Percentiles rank a stretch among this genome's conserved stretches.
These are phyloP conservation scores for Aspergillus biplanus DNA, from an alignment of 495 filamentous ascomycete genomes.

Conservation along the genomic window DNA sequence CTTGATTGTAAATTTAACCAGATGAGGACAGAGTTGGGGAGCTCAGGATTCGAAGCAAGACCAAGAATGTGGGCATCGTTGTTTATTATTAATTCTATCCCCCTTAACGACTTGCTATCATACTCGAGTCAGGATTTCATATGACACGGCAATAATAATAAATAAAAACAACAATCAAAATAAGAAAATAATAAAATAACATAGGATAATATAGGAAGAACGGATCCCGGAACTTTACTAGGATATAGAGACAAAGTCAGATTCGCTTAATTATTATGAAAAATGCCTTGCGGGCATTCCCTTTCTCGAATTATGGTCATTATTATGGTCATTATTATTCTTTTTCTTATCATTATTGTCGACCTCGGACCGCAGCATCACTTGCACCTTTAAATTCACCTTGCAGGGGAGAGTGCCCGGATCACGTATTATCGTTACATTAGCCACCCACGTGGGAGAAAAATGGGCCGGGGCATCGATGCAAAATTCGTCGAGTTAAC, in stretches of 20 bases:
- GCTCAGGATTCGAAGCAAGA: no score
- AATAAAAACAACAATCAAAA: neutral
- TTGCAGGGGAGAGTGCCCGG: neutral
- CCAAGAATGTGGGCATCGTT: no score
- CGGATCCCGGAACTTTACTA: neutral
- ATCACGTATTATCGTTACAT: neutral
- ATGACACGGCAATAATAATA: neutral
- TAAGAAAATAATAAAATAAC: slow-evolving; percentile 1
- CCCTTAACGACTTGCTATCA: neutral
- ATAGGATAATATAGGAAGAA: neutral
- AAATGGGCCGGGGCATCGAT: slow-evolving; percentile 18
- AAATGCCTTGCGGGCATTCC: no score
- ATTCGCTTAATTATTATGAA: neutral
- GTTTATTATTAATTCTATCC: neutral
- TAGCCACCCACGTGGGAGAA: slow-evolving; percentile 24
- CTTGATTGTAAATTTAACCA: no score
- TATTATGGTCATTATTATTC: neutral
- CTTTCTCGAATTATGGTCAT: neutral
- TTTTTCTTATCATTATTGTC: neutral
- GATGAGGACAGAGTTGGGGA: no score
- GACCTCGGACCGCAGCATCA: neutral
- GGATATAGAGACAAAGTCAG: neutral
- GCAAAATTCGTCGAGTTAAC: neutral
- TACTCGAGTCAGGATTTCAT: neutral
- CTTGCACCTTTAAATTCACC: no score